Conservation (phyloP, 768 basidiomycete species). For the Sarcomyxa edulis region DNA sequence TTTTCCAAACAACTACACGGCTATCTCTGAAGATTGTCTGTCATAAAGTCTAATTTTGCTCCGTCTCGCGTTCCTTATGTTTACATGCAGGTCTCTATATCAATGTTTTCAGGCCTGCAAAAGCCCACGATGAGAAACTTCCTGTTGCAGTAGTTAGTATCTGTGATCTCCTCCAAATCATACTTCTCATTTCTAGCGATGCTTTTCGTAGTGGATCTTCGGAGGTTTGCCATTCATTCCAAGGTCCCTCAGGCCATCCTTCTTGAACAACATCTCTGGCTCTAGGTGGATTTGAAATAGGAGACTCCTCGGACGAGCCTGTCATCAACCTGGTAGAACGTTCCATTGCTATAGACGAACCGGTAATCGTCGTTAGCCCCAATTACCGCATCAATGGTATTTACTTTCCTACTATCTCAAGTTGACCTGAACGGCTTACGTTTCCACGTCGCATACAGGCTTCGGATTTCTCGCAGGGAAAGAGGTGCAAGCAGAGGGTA, state of each 20-base stretch:
- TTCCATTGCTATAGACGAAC: slow-evolving; percentile 17
- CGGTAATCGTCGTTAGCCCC: slow-evolving; percentile 22
- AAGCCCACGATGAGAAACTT: slow-evolving; percentile 32
- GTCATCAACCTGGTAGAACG: slow-evolving; percentile 16
- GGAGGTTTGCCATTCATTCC: slow-evolving; percentile 30
- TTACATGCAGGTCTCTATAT: slow-evolving; percentile 39
- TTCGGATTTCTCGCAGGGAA: slow-evolving; percentile 25
- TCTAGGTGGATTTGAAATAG: slow-evolving; percentile 2
- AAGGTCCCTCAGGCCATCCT: not conserved
- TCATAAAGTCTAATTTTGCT: not conserved
- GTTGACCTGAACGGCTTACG: not conserved
- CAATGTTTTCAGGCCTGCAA: slow-evolving; percentile 44
- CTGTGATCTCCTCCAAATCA: not conserved
- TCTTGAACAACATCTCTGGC: not conserved
- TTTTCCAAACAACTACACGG: too few species aligned
- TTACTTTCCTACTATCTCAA: not conserved
- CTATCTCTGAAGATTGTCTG: slow-evolving; percentile 51
- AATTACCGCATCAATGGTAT: slow-evolving; percentile 17
- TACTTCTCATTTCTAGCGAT: not conserved
- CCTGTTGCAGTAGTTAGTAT: slow-evolving; percentile 49
- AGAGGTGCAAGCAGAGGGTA: slow-evolving; percentile 22
- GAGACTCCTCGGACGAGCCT: not conserved
- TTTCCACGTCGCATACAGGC: too few species aligned
- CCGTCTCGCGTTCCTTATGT: not conserved
- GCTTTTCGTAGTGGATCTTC: slow-evolving; percentile 39